Conservation (phyloP, 257 asterid genomes). For the Ilex aquifolium region DNA sequence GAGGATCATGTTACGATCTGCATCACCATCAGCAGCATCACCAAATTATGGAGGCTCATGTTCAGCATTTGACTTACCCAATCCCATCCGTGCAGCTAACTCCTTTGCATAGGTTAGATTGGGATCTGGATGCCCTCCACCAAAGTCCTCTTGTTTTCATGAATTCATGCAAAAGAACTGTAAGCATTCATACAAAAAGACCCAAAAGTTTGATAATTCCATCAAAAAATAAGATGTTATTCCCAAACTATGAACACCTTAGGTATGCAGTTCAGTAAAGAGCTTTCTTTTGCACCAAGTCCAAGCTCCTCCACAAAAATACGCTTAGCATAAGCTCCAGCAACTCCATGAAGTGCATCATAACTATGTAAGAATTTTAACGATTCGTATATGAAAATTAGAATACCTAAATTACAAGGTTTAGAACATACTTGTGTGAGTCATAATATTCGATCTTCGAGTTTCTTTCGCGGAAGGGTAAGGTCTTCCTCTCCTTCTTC, state of each 20-base stretch:
- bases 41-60: slow-evolving; percentile 96
- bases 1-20: slow-evolving; percentile 94
- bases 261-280: slow-evolving; percentile 82
- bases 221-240: background rate
- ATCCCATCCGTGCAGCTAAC: slow-evolving; percentile 93
- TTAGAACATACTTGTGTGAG: too few species aligned
- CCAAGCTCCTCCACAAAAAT: slow-evolving; percentile 94
- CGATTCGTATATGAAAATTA: too few species aligned
- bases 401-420: too few species aligned
- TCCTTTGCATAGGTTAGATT: slow-evolving; percentile 96
- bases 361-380: too few species aligned
- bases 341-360: slow-evolving; percentile 98
- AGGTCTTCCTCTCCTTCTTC: too few species aligned
- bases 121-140: slow-evolving; percentile 99
- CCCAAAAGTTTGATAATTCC: background rate
- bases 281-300: slow-evolving; percentile 83
- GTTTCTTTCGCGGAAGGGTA: too few species aligned
- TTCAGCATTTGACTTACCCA: slow-evolving; percentile 57
- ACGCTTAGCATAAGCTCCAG: slow-evolving; percentile 88
- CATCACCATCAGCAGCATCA: slow-evolving; percentile 99
- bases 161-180: slow-evolving; percentile 9
- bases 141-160: slow-evolving; percentile 86
- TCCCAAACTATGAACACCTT: slow-evolving; percentile 40
- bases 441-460: too few species aligned
- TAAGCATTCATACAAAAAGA: background rate